Percentiles rank a stretch among this genome's conserved stretches.
phyloP scores from a whole-genome alignment of 1,284 basidiomycete species.

The Trichosporon asahii region DNA sequence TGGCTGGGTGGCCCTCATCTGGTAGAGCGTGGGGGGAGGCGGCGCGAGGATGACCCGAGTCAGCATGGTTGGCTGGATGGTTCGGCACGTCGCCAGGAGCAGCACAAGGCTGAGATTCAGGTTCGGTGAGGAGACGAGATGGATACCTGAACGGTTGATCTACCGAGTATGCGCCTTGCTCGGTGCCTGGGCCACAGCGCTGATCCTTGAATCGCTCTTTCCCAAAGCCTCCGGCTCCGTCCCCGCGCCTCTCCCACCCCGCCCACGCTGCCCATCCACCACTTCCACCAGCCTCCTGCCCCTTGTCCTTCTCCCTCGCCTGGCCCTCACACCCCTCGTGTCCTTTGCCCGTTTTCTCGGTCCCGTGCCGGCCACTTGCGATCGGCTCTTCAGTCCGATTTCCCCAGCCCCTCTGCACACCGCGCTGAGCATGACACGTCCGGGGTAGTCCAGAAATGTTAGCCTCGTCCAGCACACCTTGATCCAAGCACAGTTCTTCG shows the following conservation, averaged over 20 bases:
- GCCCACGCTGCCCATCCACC: not conserved
- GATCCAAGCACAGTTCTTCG: not conserved
- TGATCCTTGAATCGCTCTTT: not conserved
- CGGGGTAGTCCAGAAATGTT: not conserved
- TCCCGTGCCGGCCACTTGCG: not conserved
- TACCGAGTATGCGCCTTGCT: not conserved
- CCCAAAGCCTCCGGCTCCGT: not conserved
- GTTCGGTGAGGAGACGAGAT: not conserved
- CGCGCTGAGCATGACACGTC: not conserved
- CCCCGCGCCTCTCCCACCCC: not conserved
- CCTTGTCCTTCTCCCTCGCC: not conserved
- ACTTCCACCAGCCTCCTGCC: not conserved
- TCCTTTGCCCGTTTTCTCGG: not conserved
- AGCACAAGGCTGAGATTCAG: not conserved
- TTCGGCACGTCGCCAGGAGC: not conserved
- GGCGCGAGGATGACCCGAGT: not conserved
- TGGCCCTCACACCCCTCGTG: not conserved
- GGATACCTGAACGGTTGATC: not conserved
- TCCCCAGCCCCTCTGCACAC: not conserved
- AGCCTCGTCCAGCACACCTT: not conserved
- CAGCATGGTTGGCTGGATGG: not conserved
- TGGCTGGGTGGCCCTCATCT: not conserved
- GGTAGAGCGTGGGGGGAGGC: not conserved
- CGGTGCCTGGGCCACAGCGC: not conserved
- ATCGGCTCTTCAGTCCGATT: not conserved